Conservation (phyloP, 768 basidiomycete species). For the Daedaleopsis nitida region DNA sequence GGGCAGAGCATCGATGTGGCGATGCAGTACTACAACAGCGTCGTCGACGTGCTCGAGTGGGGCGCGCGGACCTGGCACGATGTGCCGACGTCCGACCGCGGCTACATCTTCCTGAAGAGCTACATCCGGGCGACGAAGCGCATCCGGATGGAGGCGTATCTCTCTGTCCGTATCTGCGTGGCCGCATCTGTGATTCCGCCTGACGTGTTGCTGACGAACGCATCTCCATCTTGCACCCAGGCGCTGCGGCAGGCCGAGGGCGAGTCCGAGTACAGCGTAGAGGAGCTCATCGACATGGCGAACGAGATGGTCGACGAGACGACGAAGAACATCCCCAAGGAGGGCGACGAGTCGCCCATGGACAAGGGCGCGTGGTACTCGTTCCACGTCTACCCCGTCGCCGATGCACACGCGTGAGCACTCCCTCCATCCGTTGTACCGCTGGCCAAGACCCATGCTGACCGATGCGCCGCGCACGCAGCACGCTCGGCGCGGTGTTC, state of each 20-base stretch:
- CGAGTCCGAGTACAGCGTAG: conserved; percentile 10
- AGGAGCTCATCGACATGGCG: conserved; percentile 18
- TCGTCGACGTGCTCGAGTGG: conserved; percentile 23
- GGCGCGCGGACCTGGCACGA: conserved; percentile 16
- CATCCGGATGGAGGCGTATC: conserved; percentile 17
- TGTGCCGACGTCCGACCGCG: conserved; percentile 9
- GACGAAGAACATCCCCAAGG: conserved; percentile 16
- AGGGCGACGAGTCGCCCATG: conserved; percentile 11
- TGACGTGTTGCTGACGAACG: neutral
- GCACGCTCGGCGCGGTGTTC: conserved; percentile 17
- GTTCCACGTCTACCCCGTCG: conserved; percentile 18
- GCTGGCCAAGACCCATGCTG: neutral
- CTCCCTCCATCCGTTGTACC: neutral
- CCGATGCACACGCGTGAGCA: conserved; percentile 21
- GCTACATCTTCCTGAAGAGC: conserved; percentile 15
- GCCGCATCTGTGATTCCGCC: too few relatives aligned
- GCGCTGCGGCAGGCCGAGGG: conserved; percentile 8
- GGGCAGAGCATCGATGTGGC: neutral
- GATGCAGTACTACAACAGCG: conserved; percentile 14
- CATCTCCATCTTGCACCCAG: neutral
- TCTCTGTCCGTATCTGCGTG: neutral
- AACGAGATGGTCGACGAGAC: conserved; percentile 20
- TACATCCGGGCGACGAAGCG: conserved; percentile 16
- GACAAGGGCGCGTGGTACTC: conserved; percentile 23
- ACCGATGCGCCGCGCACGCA: neutral